Base-by-base conservation (phyloP, 1,284 basidiomycete species). In the Afroboletus lepidellus region DNA sequence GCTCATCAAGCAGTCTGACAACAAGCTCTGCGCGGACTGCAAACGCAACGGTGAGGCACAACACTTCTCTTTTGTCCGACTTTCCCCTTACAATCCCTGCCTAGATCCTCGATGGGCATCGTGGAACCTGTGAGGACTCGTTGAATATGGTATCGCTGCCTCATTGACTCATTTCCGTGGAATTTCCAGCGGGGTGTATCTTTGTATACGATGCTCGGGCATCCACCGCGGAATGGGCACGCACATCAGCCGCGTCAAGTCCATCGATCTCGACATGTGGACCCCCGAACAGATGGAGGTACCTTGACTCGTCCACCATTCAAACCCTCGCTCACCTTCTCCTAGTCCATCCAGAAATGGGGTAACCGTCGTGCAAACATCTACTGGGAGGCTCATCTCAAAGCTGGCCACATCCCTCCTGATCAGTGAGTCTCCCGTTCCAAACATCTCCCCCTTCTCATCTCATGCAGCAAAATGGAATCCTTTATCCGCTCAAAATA, bases 211-310 rank as follows among this genome's bases (percentile, higher is more conserved):
- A 54, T 99, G 96, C 74, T 98, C 94, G n/a, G 96, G 96, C 30
- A 92, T 98, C 53, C 96, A 99, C 72, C 88, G 97, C 36, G 89
- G 92, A 29, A 96, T 99, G 93, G 97, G 97, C 56, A 98, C 96
- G 0, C 97, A 99, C 70, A 96, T 97, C 71, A 91, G 90, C 72
- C 91, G 90, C 67, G 93, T 99, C 67, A 98, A 98, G 70, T 97
- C 94, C 8, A 94, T 99, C 55, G 96, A 99, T 74, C 84, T 99
- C 41, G 96, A 99, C 64, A 87, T 92, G 20, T 99, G 96, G 96
- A 97, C 93, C 5, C 92, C 93, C 1, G 95, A 98, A 64, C 96
- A 99, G 75, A 96, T 99, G 89, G 85, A 88, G 69, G 93, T 92
- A 62, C 18, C 29, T 21, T 38, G 30, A 20, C 24, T 29, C 2